Evolutionary conservation across 129 eudicot genomes (phyloP), one percentile per base, ranked within the genome.

Genomic region (Smallanthus sonchifolius): DNA sequence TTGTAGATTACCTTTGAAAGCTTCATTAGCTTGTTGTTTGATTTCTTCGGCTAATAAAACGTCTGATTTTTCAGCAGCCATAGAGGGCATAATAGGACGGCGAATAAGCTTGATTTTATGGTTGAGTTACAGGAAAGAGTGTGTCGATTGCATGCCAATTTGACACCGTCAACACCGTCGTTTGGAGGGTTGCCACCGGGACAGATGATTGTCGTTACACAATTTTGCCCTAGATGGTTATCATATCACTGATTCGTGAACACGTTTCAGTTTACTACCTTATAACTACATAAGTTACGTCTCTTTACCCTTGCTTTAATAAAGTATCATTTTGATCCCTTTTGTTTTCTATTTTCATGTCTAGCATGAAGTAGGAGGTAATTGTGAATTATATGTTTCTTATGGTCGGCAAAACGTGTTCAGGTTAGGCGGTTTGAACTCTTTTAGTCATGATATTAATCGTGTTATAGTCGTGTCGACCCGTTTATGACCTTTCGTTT

Each of bases 1-100:
- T 40, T 24, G 36, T 36, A 16, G 17, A 56, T n/a, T 83, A 90
- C 98, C 97, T 91, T 90, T 94, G 69, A 94, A 90, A 5, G 98
- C 98, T 72, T 94, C 98, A 85, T 94, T 94, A 39, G 98, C 98
- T 49, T 81, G 85, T 75, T 51, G 20, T 78, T 94, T 94, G 82
- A 90, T 80, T 77, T 87, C 90, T 94, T 90, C 96, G 19, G 98
- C 89, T 64, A 81, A 85, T n/a, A 88, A 83, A 57, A 79, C 56
- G 74, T 83, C 77, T 76, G 96, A 77, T 69, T 80, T 81, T 75
- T 68, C 86, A 45, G 85, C 70, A 28, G 85, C 89, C 97, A 94
- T 90, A 35, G 79, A 73, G 83, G 94, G 96, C 97, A 84, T 91
- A 84, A 73, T 83, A 60, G 62, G 66, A 28, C 10, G 43, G 47